phyloP scores from a whole-genome alignment of 257 asterid genomes.

The Solanum paucissectum region DNA sequence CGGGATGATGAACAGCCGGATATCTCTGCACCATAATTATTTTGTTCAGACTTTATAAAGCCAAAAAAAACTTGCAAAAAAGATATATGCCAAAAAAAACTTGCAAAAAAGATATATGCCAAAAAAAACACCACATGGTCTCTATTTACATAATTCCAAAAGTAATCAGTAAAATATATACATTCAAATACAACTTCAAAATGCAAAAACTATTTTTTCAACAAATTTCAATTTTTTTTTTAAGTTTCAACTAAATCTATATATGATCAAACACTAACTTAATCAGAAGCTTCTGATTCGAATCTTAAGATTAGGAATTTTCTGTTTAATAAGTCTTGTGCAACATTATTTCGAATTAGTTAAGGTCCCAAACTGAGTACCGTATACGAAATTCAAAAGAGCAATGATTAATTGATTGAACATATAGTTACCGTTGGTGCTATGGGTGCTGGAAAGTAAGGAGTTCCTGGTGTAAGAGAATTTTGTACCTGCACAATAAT shows the following conservation, averaged over 20 bases:
- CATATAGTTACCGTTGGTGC: constrained; percentile 29
- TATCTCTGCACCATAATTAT: constrained; percentile 32
- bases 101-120: not conserved
- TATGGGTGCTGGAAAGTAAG: constrained; percentile 43
- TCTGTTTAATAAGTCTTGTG: not conserved
- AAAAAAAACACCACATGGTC: not conserved
- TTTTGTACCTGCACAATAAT: constrained; percentile 36
- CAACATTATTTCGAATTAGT: not conserved
- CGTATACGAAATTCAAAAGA: not conserved
- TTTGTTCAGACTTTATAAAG: not conserved
- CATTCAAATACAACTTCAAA: too few species aligned
- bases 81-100: not conserved
- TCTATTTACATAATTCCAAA: not conserved
- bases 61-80: not conserved
- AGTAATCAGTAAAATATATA: not conserved
- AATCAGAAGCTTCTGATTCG: not conserved
- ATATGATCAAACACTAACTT: too few species aligned
- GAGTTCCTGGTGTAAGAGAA: constrained; percentile 43
- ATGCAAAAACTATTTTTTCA: too few species aligned
- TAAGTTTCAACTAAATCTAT: not conserved
- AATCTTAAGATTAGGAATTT: not conserved
- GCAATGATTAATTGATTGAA: not conserved
- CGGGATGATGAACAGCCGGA: constrained; percentile 23
- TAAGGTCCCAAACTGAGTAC: not conserved
- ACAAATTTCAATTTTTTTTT: too few species aligned